Percentiles rank a stretch among this genome's conserved stretches.
Conservation (phyloP, 2,329 filamentous ascomycete genomes). For the Exophiala aquamarina region DNA sequence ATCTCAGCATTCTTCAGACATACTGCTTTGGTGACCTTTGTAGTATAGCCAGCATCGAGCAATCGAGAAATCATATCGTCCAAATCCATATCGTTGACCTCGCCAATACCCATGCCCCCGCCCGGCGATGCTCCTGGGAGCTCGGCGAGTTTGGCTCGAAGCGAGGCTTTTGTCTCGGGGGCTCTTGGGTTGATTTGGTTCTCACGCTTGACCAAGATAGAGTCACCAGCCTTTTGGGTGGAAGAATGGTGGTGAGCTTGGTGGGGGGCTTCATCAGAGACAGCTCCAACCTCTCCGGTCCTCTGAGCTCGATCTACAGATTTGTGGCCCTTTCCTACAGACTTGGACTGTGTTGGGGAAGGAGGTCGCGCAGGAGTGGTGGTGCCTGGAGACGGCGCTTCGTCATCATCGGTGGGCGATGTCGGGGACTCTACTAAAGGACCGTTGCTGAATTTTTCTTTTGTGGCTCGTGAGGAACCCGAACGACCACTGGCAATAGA, state of each 20-base stretch:
- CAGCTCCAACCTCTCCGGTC: constrained; percentile 87
- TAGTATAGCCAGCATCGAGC: constrained; percentile 89
- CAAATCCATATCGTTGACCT: constrained; percentile 88
- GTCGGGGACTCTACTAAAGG: constrained; percentile 28
- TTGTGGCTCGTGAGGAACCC: constrained; percentile 34
- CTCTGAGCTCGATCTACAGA: constrained; percentile 79
- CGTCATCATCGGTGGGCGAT: constrained; percentile 37
- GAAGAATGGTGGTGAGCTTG: constrained; percentile 58
- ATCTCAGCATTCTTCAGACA: constrained; percentile 98
- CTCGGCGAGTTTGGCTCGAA: constrained; percentile 28
- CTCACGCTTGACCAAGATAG: constrained; percentile 82
- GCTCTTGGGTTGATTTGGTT: constrained; percentile 67
- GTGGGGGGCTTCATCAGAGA: constrained; percentile 84
- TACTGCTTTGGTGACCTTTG: constrained; percentile 96
- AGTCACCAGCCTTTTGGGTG: constrained; percentile 74
- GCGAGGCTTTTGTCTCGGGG: constrained; percentile 37
- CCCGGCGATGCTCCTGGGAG: constrained; percentile 46
- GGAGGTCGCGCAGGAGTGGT: constrained; percentile 66
- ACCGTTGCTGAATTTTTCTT: constrained; percentile 27
- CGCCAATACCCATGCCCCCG: constrained; percentile 75
- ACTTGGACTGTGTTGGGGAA: constrained; percentile 80
- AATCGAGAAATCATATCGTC: constrained; percentile 97
- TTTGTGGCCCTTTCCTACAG: constrained; percentile 70
- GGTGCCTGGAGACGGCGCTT: constrained; percentile 46
- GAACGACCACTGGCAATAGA: constrained; percentile 63